Conservation (phyloP, 768 basidiomycete species). For the Xanthoconium stramineum region DNA sequence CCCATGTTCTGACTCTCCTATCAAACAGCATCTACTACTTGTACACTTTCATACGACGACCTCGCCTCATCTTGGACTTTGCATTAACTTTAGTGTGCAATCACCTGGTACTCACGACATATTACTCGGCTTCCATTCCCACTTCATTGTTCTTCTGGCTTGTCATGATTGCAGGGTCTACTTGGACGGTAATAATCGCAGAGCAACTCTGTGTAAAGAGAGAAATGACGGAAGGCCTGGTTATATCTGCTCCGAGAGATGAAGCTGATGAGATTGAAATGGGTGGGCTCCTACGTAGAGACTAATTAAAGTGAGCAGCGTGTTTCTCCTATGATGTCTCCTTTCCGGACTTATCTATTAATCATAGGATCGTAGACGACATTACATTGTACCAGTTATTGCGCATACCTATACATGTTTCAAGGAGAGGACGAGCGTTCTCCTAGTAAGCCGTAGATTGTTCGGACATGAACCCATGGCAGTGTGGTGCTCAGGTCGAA, state of each 20-base stretch:
- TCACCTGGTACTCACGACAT: conserved; percentile 91
- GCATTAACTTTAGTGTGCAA: conserved; percentile 86
- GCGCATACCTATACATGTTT: conserved; percentile 14
- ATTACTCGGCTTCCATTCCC: conserved; percentile 65
- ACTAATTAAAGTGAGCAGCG: conserved; percentile 56
- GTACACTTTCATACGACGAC: conserved; percentile 83
- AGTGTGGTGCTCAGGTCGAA: neutral
- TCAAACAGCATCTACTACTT: conserved; percentile 65
- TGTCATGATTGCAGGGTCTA: conserved; percentile 65
- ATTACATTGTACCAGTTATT: conserved; percentile 23
- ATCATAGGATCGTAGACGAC: conserved; percentile 4
- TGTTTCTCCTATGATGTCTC: conserved; percentile 10
- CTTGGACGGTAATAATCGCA: conserved; percentile 73
- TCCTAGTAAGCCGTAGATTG: conserved; percentile 1
- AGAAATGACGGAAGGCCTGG: conserved; percentile 85
- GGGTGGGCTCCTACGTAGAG: conserved; percentile 48
- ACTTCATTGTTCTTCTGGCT: conserved; percentile 93
- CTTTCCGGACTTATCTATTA: conserved; percentile 1
- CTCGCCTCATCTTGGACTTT: conserved; percentile 94
- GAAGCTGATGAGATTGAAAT: conserved; percentile 56
- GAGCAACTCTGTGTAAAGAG: conserved; percentile 91
- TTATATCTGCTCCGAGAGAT: conserved; percentile 42
- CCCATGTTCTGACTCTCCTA: conserved; percentile 10
- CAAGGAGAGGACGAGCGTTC: conserved; percentile 11
- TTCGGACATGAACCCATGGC: conserved; percentile 3